A percentile compares a stretch with the other conserved stretches of the same genome.
Evolutionary conservation across 176 grass and related monocot species (phyloP).

Genomic region (Metroxylon sagu): DNA sequence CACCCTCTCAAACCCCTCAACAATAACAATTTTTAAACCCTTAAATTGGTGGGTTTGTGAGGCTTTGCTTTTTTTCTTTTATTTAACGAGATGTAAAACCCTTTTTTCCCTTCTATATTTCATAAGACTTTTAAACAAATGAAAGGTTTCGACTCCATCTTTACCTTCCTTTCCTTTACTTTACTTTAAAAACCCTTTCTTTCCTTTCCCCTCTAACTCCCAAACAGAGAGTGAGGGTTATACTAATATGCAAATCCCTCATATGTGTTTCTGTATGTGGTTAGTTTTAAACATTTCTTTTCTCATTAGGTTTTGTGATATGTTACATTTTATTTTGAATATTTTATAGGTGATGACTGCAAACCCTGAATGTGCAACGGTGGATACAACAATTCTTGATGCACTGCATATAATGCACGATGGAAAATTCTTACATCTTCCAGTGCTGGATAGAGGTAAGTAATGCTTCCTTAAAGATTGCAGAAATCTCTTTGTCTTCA

Average conservation of each 20-base stretch:
- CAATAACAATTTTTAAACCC: too few species aligned
- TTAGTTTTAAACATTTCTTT: background rate
- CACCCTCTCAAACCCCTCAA: too few species aligned
- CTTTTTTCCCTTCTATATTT: too few species aligned
- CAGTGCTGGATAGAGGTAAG: slow-evolving; percentile 72
- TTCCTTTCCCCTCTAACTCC: too few species aligned
- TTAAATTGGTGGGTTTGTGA: too few species aligned
- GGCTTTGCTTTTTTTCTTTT: too few species aligned
- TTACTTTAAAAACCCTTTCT: too few species aligned
- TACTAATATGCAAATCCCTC: background rate
- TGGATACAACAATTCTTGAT: slow-evolving; percentile 91
- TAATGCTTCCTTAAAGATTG: background rate
- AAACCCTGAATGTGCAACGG: slow-evolving; percentile 68
- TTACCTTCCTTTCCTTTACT: too few species aligned
- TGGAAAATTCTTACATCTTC: slow-evolving; percentile 96
- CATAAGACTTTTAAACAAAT: too few species aligned
- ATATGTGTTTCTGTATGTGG: background rate
- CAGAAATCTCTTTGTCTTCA: background rate
- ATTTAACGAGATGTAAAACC: too few species aligned
- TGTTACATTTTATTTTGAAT: background rate
- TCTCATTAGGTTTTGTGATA: background rate
- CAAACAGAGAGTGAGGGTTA: too few species aligned
- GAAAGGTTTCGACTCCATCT: too few species aligned
- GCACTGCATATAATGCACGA: slow-evolving; percentile 96
- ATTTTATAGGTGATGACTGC: slow-evolving; percentile 72